Evolutionary conservation across 2,329 filamentous ascomycete genomes (phyloP), one percentile per base, ranked within the genome.

Genomic region (Cladosporium austrohemisphaericum): DNA sequence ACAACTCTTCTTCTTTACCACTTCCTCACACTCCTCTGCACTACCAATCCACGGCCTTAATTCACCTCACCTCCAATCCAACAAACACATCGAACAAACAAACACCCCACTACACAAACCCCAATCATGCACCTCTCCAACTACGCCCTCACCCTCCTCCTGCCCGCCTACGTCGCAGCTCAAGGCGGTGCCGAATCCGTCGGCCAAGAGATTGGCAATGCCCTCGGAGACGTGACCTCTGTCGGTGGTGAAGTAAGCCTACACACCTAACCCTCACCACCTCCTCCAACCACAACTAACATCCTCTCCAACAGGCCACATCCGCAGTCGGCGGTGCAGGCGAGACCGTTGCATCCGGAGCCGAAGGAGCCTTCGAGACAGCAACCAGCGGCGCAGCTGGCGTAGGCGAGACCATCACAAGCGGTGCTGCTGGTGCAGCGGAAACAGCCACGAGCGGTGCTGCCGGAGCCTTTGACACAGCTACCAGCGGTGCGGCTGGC

Each of bases 91-190:
- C 20, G 20, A 43, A 43, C 40, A 31, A 36, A 19, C 40, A 49
- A 22, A 26, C 26, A 23, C 13, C 25, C 16, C 29, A 29, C 22
- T 40, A 47, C 20, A 38, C 18, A 23, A 32, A 46, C 16, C n/a
- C 19, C 18, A 46, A 52, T 38, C 37, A 61, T 61, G 59, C 56
- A 59, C 40, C 37, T 56, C 44, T 52, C 53, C 20, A 49, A 57
- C 31, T 41, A 41, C 26, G 38, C 38, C 16, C 35, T 54, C 46
- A 47, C 57, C 36, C 35, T 61, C 44, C 47, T 60, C 50, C 36
- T 51, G n/a, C 52, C 55, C 11, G 49, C 51, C 20, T 46, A 46
- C 32, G 23, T 60, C n/a, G 57, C 50, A 49, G 56, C 56, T 8
- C 57, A 61, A 19, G 40, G 31, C 11, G 16, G 25, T 13, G 32